Percentiles rank a stretch among this genome's conserved stretches.
Conservation (phyloP, 2,329 filamentous ascomycete species). For the Alternaria alternata region DNA sequence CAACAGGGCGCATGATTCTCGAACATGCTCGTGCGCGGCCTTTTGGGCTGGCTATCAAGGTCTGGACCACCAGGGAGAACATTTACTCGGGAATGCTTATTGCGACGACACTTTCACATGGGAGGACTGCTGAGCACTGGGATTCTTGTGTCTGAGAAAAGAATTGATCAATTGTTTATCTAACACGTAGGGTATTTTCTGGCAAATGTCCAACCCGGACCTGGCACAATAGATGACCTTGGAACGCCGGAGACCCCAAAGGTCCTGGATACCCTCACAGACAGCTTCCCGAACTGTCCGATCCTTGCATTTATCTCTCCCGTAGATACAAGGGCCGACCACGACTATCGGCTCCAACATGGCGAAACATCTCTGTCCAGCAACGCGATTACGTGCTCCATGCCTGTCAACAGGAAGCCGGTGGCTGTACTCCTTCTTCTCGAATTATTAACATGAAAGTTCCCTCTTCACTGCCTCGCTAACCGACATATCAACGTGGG, state of each 20-base stretch:
- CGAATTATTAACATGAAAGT: background rate
- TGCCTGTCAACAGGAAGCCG: conserved; percentile 3
- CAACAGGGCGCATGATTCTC: conserved; percentile 22
- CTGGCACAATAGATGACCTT: background rate
- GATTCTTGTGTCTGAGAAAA: background rate
- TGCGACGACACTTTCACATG: conserved; percentile 37
- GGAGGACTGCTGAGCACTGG: background rate
- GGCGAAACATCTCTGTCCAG: background rate
- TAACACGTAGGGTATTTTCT: conserved; percentile 20
- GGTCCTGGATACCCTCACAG: conserved; percentile 8
- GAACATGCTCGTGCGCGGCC: conserved; percentile 29
- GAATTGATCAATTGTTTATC: conserved; percentile 12
- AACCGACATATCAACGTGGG: conserved; percentile 44
- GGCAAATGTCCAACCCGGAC: conserved; percentile 11
- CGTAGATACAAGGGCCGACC: conserved; percentile 12
- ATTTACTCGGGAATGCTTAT: conserved; percentile 44
- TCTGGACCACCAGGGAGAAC: conserved; percentile 40
- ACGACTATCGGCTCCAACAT: conserved; percentile 6
- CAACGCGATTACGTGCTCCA: conserved; percentile 2
- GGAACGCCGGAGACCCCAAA: conserved; percentile 9
- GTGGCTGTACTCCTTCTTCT: background rate
- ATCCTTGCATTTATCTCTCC: conserved; percentile 4
- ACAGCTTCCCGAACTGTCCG: conserved; percentile 7
- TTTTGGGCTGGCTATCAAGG: conserved; percentile 26
- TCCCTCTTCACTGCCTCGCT: background rate